Evolutionary conservation across 495 filamentous ascomycete species (phyloP), one percentile per base, ranked within the genome.

Genomic region (Penicillium longicatenatum): DNA sequence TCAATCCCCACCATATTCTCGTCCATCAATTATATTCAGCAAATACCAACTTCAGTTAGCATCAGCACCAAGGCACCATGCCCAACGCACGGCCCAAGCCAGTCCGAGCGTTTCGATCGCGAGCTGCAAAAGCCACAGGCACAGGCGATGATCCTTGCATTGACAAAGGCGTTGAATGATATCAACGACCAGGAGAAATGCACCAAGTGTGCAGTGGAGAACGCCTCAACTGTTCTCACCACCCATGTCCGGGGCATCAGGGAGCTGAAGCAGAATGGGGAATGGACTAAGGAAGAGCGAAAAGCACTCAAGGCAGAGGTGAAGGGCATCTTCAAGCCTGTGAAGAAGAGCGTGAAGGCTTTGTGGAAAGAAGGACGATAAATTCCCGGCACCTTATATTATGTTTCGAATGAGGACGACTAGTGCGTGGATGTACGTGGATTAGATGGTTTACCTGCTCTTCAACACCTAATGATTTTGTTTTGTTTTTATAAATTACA

Each of bases 301-400:
- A 66, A 60, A 41, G 57, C 59, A 6, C 47, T 66, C 5, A 66
- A 66, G 44, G 50, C 49, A 39, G 63, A 66, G 46, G 21, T 52
- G 6, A 66, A 66, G 39, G 47, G 9, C 10, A 29, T 62, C 0
- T 46, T 59, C 26, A 62, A 58, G 22, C 53, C 49, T 2, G 24
- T 59, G 1, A 66, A 66, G 50, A 57, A 59, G 35, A 37, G 56
- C 37, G n/a, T 60, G 3, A 65, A 62, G 47, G 37, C 26, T 7
- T n/a, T 64, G 1, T 61, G 53, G 53, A 64, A 61, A 20, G 59
- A 35, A 19, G 14, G 16, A 39, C 16, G 37, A 39, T 39, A n/a
- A 7, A 6, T 39, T 11, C 6, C 37, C 26, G 4, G 26, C 26
- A 1, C 3, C 7, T 26, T 39, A 16, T 16, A 16, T 39, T 39